Conservation (phyloP, 2,329 filamentous ascomycete species). For the Ophiostoma angusticollis region DNA sequence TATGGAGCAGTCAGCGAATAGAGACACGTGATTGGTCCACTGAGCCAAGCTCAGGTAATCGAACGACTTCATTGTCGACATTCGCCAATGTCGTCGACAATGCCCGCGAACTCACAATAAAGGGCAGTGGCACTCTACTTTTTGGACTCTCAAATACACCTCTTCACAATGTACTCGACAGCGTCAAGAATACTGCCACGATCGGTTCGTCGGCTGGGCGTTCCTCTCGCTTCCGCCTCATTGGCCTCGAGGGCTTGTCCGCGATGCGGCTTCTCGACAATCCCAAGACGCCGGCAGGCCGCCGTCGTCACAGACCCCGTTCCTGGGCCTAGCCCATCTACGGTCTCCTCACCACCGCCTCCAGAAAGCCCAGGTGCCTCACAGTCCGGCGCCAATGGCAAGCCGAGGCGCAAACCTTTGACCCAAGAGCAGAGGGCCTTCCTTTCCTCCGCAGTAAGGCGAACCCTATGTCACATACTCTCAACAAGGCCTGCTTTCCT, state of each 20-base stretch:
- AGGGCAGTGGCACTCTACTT: no score
- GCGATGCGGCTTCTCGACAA: constrained; percentile 10
- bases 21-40: no score
- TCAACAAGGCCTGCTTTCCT: constrained; percentile 3
- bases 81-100: no score
- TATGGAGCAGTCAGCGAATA: no score
- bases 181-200: constrained; percentile 1
- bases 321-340: neutral
- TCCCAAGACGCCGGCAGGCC: constrained; percentile 8
- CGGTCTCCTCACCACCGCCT: neutral
- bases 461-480: constrained; percentile 2
- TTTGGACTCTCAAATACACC: no score
- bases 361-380: neutral
- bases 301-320: constrained; percentile 2
- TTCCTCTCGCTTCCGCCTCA: neutral
- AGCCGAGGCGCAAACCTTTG: constrained; percentile 42
- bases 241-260: constrained; percentile 6
- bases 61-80: no score
- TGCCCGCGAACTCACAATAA: no score
- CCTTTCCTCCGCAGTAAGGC: constrained; percentile 56
- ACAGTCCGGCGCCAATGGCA: constrained; percentile 4
- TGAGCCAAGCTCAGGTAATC: no score
- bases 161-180: neutral
- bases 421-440: constrained; percentile 60
- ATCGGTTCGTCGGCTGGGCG: neutral